Evolutionary conservation across 108 stramenopile species (phyloP).

Genomic region (Aurantiochytrium sp.): DNA sequence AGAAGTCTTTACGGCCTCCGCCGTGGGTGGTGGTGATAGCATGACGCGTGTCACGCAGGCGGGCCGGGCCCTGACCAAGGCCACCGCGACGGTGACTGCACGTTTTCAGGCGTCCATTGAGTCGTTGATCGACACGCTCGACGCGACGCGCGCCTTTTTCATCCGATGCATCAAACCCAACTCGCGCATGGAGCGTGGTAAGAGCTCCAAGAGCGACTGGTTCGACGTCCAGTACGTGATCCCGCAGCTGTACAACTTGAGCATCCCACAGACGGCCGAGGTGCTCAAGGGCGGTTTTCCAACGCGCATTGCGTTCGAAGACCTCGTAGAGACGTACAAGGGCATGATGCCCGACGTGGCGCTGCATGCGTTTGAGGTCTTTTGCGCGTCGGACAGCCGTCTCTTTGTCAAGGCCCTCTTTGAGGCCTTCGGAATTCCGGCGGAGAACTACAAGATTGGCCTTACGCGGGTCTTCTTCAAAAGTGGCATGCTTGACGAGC

Average conservation of each 20-base stretch:
- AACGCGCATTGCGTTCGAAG: neutral
- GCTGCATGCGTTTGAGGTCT: neutral
- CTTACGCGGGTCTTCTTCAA: neutral
- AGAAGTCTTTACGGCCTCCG: neutral
- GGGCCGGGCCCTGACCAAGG: neutral
- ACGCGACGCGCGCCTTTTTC: neutral
- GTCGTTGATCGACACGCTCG: neutral
- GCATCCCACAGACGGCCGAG: constrained; percentile 4
- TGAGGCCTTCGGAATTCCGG: neutral
- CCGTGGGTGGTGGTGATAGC: no score
- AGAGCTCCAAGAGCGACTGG: neutral
- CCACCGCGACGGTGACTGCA: neutral
- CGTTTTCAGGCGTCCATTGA: neutral
- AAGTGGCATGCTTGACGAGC: neutral
- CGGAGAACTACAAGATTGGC: neutral
- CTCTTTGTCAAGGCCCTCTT: constrained; percentile 1
- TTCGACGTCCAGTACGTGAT: neutral
- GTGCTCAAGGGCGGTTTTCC: neutral
- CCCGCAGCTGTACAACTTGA: neutral
- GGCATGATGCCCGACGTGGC: neutral
- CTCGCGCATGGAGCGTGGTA: neutral
- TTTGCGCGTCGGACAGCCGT: neutral
- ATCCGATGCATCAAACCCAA: constrained; percentile 5
- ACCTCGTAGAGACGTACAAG: neutral
- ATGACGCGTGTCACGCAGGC: neutral